Base-by-base conservation (phyloP, 2,329 filamentous ascomycete species). In the Graphiopsis chlorocephala region DNA sequence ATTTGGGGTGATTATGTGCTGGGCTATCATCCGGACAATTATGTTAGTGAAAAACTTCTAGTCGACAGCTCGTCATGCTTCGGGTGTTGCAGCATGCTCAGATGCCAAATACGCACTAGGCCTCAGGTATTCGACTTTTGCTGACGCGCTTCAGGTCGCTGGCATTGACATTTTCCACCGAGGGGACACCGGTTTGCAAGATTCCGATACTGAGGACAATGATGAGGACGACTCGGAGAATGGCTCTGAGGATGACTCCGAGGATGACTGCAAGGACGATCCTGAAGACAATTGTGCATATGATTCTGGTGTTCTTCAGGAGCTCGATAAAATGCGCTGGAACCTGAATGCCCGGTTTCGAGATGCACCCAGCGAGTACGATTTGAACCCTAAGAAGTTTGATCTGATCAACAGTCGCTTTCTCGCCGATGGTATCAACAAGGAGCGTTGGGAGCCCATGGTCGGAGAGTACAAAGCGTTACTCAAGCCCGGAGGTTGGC, bases 321-420 rank as follows among this genome's bases (percentile, higher is more conserved):
- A 45, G 23, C 55, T 38, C n/a, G 8, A 11, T 25, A 55, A 29
- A 25, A 4, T 55, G 12, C 31, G 23, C 12, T 62, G 59, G 33
- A 42, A 62, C 7, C 20, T 61, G 12, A 61, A 61, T 14, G 59
- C 20, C 5, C n/a, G 31, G 1, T 28, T 61, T 4, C 28, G 10
- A 2, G 31, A 1, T 17, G 2, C 17, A 12, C 29, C 47, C 4
- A 14, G 17, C 42, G 14, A 31, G 25, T n/a, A 17, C 8, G 11
- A 5, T 35, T 10, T 48, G 28, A 12, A 14, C n/a, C 31, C 10
- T 12, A 42, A 47, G 1, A 31, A 15, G 2, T 62, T 62, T 33
- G n/a, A 62, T 42, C 15, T 62, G 31, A 62, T 62, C 35, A 62
- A 62, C 11, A 62, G 59, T 45, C 59, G 59, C 6, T 62, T 62